Conservation (phyloP, 345 rosid genomes). For the Populus pruinosa region DNA sequence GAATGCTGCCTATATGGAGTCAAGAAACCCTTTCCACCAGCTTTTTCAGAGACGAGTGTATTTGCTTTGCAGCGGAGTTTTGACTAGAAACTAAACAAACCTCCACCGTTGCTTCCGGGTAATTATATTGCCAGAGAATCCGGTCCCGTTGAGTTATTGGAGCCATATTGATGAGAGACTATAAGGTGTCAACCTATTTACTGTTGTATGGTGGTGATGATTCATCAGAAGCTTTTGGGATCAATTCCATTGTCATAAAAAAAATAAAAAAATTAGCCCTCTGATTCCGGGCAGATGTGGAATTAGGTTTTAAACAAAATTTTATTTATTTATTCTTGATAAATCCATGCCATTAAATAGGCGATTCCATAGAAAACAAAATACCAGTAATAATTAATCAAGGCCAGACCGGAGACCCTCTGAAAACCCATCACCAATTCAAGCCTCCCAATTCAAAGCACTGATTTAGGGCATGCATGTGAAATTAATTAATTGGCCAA, state of each 20-base stretch:
- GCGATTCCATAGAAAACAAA: background rate
- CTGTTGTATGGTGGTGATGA: background rate
- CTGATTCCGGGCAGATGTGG: too few species aligned
- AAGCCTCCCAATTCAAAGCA: background rate
- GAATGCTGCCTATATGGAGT: background rate
- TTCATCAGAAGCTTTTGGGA: too few species aligned
- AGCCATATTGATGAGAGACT: background rate
- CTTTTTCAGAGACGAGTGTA: background rate
- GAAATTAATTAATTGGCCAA: background rate
- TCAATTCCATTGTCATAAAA: too few species aligned
- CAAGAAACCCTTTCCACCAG: background rate
- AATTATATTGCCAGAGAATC: background rate
- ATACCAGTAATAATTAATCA: too few species aligned
- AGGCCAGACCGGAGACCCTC: background rate
- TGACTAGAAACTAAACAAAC: background rate
- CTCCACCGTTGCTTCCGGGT: background rate
- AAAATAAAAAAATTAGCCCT: too few species aligned
- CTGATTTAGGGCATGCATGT: background rate
- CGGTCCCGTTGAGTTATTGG: background rate
- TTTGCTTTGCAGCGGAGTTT: background rate
- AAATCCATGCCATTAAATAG: too few species aligned
- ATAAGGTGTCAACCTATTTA: background rate
- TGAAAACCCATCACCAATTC: background rate
- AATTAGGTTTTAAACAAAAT: too few species aligned
- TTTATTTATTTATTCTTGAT: too few species aligned